These are phyloP conservation scores for Xylaria flabelliformis DNA, from an alignment of 495 filamentous ascomycete genomes.

Conservation along the genomic window DNA sequence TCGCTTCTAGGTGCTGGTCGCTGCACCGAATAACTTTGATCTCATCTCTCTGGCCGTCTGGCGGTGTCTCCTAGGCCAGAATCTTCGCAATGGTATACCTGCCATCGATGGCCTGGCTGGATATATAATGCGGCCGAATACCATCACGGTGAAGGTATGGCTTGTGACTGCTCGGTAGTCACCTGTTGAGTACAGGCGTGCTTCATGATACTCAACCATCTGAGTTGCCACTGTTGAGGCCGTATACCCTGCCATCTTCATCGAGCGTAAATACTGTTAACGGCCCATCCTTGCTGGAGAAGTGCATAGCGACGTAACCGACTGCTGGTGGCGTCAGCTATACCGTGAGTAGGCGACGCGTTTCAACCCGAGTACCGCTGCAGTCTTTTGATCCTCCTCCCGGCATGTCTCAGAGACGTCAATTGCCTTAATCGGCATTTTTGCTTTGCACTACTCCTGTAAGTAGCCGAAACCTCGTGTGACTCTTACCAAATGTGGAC, in stretches of 20 bases:
- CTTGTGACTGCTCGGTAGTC: not conserved
- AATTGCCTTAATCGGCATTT: no score
- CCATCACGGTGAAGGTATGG: no score
- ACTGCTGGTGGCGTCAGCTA: not conserved
- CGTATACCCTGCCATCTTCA: not conserved
- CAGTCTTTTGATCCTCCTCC: no score
- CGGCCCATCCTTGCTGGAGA: not conserved
- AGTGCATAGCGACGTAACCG: not conserved
- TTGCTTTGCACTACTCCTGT: no score
- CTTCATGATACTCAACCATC: not conserved
- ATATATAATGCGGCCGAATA: not conserved
- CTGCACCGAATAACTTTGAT: not conserved
- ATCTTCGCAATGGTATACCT: not conserved
- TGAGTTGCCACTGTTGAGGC: not conserved
- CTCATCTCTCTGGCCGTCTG: not conserved
- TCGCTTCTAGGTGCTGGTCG: not conserved
- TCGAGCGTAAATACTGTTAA: not conserved
- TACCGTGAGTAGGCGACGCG: not conserved
- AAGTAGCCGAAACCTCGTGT: no score
- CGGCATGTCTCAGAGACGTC: no score
- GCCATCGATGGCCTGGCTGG: not conserved
- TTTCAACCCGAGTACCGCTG: not conserved
- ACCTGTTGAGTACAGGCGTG: not conserved
- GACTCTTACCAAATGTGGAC: no score
- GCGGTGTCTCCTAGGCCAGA: not conserved